phyloP scores from a whole-genome alignment of 2,329 filamentous ascomycete genomes.

The Colletotrichum sp. region DNA sequence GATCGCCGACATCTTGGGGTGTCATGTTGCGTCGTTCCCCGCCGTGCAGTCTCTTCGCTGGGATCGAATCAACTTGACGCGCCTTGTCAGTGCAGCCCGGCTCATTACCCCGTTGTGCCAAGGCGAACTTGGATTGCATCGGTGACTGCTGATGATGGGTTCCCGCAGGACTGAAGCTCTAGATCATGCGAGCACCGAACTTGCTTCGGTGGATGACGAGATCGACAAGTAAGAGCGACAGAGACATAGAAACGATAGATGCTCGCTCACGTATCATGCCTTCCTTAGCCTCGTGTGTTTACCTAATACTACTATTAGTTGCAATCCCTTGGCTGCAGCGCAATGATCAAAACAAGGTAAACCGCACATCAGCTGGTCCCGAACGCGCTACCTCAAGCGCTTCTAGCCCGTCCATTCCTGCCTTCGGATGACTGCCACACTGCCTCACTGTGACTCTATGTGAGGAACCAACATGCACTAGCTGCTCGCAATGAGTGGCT shows the following conservation, averaged over 20 bases:
- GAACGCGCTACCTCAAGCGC: background rate
- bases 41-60: background rate
- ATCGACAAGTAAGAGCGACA: background rate
- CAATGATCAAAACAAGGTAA: background rate
- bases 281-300: background rate
- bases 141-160: slow-evolving; percentile 10
- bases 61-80: background rate
- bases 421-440: background rate
- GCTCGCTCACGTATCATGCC: background rate
- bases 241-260: background rate
- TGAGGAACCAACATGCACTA: background rate
- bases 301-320: background rate
- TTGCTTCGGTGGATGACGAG: background rate
- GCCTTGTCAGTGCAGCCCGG: background rate
- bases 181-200: background rate
- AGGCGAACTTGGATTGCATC: background rate
- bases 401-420: background rate
- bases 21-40: background rate
- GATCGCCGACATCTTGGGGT: background rate
- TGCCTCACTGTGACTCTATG: background rate
- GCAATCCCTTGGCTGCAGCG: background rate
- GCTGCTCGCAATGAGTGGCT: background rate
- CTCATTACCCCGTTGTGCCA: background rate
- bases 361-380: background rate
- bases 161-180: background rate